These are phyloP conservation scores for Neoascochyta sp. DNA, from an alignment of 2,329 filamentous ascomycete genomes.

Conservation along the genomic window DNA sequence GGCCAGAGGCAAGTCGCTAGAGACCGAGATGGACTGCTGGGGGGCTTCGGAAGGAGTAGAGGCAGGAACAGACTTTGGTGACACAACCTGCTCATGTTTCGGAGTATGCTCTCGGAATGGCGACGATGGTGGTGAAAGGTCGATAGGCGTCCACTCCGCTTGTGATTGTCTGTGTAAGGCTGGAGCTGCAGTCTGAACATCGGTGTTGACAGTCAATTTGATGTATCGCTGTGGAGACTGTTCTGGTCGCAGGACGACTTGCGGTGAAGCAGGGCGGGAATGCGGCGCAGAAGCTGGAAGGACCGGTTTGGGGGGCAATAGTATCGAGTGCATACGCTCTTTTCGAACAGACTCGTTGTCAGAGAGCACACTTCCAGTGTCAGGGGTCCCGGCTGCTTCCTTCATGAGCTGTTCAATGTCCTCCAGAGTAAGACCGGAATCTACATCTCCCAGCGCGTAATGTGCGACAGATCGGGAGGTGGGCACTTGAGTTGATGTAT, in stretches of 20 bases:
- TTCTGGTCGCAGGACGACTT: conserved; percentile 31
- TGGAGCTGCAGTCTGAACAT: conserved; percentile 8
- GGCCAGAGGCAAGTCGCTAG: conserved; percentile 10
- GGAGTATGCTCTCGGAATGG: conserved; percentile 22
- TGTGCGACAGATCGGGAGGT: conserved; percentile 50
- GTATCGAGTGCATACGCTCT: conserved; percentile 38
- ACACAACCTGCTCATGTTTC: conserved; percentile 6
- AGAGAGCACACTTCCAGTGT: conserved; percentile 16
- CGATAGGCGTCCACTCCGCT: conserved; percentile 31
- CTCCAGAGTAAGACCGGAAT: conserved; percentile 42
- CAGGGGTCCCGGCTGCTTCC: conserved; percentile 37
- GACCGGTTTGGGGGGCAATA: conserved; percentile 37
- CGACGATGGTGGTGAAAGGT: conserved; percentile 32
- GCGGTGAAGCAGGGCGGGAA: conserved; percentile 36
- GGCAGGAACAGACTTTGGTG: conserved; percentile 1
- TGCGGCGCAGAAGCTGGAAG: conserved; percentile 26
- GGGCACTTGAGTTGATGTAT: conserved; percentile 31
- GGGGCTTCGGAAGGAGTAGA: conserved; percentile 1
- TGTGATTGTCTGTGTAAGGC: conserved; percentile 15
- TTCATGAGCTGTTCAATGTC: conserved; percentile 48
- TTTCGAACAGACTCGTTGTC: conserved; percentile 22
- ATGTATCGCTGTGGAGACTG: conserved; percentile 14
- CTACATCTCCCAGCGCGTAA: conserved; percentile 55
- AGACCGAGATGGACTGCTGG: conserved; percentile 4
- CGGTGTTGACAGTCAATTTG: conserved; percentile 21